Conservation (phyloP, 495 filamentous ascomycete genomes). For the Podospora comata region DNA sequence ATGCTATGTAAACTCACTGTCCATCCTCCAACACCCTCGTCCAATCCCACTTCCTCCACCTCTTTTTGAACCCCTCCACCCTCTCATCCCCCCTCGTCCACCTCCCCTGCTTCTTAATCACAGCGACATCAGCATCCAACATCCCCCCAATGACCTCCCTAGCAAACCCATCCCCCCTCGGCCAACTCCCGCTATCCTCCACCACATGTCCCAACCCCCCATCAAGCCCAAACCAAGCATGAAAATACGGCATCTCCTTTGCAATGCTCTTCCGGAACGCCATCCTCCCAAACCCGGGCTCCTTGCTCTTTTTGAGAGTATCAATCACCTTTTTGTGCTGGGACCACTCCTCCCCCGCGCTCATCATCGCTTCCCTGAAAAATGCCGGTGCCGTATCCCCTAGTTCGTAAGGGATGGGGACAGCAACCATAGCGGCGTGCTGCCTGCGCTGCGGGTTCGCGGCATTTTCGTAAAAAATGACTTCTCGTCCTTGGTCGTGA, state of each 20-base stretch:
- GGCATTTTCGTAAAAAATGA: conserved; percentile 97
- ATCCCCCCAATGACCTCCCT: conserved; percentile 91
- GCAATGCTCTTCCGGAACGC: conserved; percentile 81
- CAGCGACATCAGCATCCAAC: conserved; percentile 76
- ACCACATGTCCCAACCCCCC: conserved; percentile 91
- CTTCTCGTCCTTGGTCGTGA: conserved; percentile 82
- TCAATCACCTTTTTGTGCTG: conserved; percentile 95
- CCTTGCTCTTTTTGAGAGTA: conserved; percentile 65
- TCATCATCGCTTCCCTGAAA: conserved; percentile 90
- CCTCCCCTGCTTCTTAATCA: conserved; percentile 86
- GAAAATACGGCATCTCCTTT: conserved; percentile 99
- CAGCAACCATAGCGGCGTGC: conserved; percentile 81
- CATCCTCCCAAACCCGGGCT: conserved; percentile 63
- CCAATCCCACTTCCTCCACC: conserved; percentile 96
- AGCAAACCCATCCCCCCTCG: conserved; percentile 88
- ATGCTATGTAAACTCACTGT: neutral
- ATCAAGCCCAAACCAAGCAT: conserved; percentile 92
- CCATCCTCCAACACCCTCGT: conserved; percentile 66
- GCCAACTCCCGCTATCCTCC: conserved; percentile 85
- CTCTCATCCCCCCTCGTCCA: conserved; percentile 76
- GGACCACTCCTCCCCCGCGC: conserved; percentile 85
- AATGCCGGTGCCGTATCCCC: conserved; percentile 91
- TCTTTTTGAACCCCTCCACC: conserved; percentile 73
- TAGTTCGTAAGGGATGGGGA: conserved; percentile 82
- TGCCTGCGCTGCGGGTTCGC: conserved; percentile 71